These are phyloP conservation scores for Dendryphion nanum DNA, from an alignment of 2,329 filamentous ascomycete genomes.

Conservation along the genomic window DNA sequence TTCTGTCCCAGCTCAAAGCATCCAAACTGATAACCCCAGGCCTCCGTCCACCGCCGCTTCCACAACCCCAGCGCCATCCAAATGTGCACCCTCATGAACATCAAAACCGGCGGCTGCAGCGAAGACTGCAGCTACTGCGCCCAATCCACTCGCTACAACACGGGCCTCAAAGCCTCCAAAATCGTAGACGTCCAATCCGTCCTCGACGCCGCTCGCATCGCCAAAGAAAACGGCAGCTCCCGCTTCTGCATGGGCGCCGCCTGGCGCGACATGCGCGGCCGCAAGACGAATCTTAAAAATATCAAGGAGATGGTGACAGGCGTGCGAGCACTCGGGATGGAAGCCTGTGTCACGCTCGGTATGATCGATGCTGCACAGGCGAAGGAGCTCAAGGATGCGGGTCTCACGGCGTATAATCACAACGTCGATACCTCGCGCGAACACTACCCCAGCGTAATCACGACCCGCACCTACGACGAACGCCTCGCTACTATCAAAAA, in stretches of 20 bases:
- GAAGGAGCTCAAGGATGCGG: slow-evolving; percentile 76
- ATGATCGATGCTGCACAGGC: slow-evolving; percentile 87
- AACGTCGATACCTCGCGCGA: slow-evolving; percentile 89
- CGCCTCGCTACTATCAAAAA: slow-evolving; percentile 74
- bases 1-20: too few relatives aligned
- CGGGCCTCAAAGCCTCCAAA: slow-evolving; percentile 76
- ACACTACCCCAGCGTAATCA: slow-evolving; percentile 84
- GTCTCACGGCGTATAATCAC: slow-evolving; percentile 90
- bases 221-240: slow-evolving; percentile 80
- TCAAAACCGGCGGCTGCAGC: slow-evolving; percentile 89
- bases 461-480: slow-evolving; percentile 84
- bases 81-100: slow-evolving; percentile 94
- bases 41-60: slow-evolving; percentile 76
- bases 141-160: slow-evolving; percentile 77
- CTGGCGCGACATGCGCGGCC: slow-evolving; percentile 90
- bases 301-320: slow-evolving; percentile 84
- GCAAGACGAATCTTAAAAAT: slow-evolving; percentile 79
- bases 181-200: slow-evolving; percentile 79
- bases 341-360: slow-evolving; percentile 88
- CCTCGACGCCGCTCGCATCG: slow-evolving; percentile 71
- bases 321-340: slow-evolving; percentile 79
- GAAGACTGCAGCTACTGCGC: slow-evolving; percentile 94
- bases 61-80: slow-evolving; percentile 82
- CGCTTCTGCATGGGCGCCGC: slow-evolving; percentile 95
- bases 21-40: too few relatives aligned